Base-by-base conservation (phyloP, 768 basidiomycete genomes). In the Agaricus sinodeliciosus region DNA sequence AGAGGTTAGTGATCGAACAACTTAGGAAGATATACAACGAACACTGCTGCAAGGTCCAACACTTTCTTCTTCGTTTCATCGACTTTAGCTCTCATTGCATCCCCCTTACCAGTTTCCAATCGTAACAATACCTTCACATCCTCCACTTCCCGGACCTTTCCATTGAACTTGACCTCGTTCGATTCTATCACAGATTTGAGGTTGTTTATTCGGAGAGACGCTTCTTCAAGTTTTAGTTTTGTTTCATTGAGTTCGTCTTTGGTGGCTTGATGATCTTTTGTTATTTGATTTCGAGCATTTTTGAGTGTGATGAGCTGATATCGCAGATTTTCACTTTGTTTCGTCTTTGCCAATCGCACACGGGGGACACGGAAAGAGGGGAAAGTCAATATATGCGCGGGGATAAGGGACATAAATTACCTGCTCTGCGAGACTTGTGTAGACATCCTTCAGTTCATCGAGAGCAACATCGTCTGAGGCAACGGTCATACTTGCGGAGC, bases 231-330 rank as follows among this genome's bases (percentile, higher is more conserved):
- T 18, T 48, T 41, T 4, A 27, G 18, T 15, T 47, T 54, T 18
- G 40, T 42, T 6, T 11, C 9, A 13, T 47, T 44, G 7, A 54
- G 45, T 19, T 54, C 52, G 39, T 42, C 37, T 9, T 7, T 42
- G 26, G 28, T 42, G 19, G 47, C 45, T 5, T 2, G 28, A 22
- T 35, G 28, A 11, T 54, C 45, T 13, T 39, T 45, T 6, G 25
- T 16, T 26, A 48, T 13, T 3, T 8, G 34, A 26, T 34, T 41
- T 5, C 45, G n/a, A 13, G 45, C 13, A 42, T 40, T 54, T 39
- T 31, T 41, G 11, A 54, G 31, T 5, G 52, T 31, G 35, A 54
- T 42, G n/a, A 42, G 22, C 28, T 54, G 52, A n/a, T 47, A 48
- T n/a, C 22, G 45, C 39, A 54, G 16, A 15, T 3, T 44, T 18